Evolutionary conservation across 2,329 filamentous ascomycete genomes (phyloP).

Genomic region (Periconia macrospinosa): DNA sequence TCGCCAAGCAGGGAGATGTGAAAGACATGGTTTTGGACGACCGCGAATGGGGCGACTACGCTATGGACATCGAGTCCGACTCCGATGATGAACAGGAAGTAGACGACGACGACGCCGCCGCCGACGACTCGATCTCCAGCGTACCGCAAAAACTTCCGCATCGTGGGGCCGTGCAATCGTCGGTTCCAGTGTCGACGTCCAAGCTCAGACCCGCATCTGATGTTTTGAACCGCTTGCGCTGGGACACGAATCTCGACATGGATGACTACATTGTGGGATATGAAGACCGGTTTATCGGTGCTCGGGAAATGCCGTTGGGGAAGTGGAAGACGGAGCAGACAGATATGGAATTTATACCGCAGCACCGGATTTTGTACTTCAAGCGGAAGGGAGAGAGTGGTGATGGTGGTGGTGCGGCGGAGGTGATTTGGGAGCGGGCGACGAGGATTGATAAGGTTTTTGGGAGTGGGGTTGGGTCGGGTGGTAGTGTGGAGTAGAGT

Average conservation of each 20-base stretch:
- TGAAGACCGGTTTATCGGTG: conserved; percentile 55
- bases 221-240: conserved; percentile 53
- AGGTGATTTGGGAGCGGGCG: conserved; percentile 55
- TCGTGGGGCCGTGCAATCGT: conserved; percentile 14
- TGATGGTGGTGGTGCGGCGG: conserved; percentile 23
- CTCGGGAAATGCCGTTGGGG: conserved; percentile 51
- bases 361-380: conserved; percentile 57
- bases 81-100: conserved; percentile 35
- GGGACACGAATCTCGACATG: conserved; percentile 51
- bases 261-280: conserved; percentile 56
- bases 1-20: conserved; percentile 40
- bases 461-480: conserved; percentile 40
- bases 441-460: conserved; percentile 52
- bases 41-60: conserved; percentile 55
- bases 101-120: conserved; percentile 9
- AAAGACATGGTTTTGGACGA: conserved; percentile 49
- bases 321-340: conserved; percentile 59
- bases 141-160: conserved; percentile 20
- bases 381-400: conserved; percentile 42
- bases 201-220: conserved; percentile 45
- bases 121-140: conserved; percentile 11
- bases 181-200: conserved; percentile 21
- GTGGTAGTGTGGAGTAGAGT: background rate
- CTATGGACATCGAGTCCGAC: conserved; percentile 45
- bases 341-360: conserved; percentile 60